A percentile compares a stretch with the other conserved stretches of the same genome.
These are phyloP conservation scores for Erodium trifolium DNA, from an alignment of 441 rosid species.

Conservation along the genomic window DNA sequence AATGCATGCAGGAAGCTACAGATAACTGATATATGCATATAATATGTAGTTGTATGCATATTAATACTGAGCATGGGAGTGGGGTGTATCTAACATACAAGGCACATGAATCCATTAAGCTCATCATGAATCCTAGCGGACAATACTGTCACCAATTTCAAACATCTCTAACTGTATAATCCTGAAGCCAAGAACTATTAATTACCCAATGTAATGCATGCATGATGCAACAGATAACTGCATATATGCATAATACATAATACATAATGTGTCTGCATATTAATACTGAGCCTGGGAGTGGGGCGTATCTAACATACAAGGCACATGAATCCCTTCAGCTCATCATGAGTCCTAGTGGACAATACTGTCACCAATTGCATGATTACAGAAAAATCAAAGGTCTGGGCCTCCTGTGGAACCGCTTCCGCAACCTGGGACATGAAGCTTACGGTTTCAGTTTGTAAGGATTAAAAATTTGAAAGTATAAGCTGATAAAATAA, in stretches of 20 bases:
- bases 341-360: constrained; percentile 46
- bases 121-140: constrained; percentile 46
- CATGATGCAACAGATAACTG: neutral
- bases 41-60: constrained; percentile 5
- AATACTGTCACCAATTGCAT: constrained; percentile 72
- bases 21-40: neutral
- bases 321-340: constrained; percentile 69
- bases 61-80: constrained; percentile 5
- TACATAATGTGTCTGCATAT: neutral
- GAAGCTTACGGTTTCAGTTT: constrained; percentile 3
- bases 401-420: constrained; percentile 57
- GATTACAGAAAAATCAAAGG: constrained; percentile 63
- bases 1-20: neutral
- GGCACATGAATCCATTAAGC: constrained; percentile 68
- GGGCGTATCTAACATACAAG: constrained; percentile 55
- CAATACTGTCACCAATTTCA: constrained; percentile 55
- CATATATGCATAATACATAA: neutral
- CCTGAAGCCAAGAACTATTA: constrained; percentile 1
- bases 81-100: constrained; percentile 52
- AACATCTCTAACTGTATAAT: neutral
- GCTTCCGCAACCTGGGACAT: constrained; percentile 78
- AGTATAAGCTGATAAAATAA: neutral
- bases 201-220: neutral
- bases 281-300: constrained; percentile 5
- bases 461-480: neutral